Evolutionary conservation across 2,329 filamentous ascomycete genomes (phyloP).

Genomic region (Periconia sp.): DNA sequence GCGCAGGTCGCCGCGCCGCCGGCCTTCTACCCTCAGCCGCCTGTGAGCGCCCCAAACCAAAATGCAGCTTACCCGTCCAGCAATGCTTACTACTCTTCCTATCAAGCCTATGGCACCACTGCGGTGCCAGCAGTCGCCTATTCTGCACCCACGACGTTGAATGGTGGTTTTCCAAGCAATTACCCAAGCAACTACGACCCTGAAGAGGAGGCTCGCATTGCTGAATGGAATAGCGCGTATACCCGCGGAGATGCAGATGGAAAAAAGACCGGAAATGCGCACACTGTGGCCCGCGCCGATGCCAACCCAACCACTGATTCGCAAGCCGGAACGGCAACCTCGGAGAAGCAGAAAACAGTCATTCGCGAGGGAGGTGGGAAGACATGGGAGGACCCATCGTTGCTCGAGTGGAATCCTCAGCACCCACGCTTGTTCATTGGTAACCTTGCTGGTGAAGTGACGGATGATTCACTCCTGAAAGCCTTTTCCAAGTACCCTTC

Average conservation of each 20-base stretch:
- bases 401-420: constrained; percentile 93
- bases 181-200: constrained; percentile 58
- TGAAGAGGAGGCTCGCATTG: constrained; percentile 87
- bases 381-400: constrained; percentile 83
- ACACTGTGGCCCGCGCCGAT: constrained; percentile 38
- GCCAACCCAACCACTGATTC: constrained; percentile 44
- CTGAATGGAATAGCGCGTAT: constrained; percentile 93
- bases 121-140: constrained; percentile 22
- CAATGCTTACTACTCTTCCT: constrained; percentile 61
- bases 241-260: constrained; percentile 59
- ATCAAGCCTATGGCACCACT: constrained; percentile 63
- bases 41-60: constrained; percentile 46
- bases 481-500: constrained; percentile 88
- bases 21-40: constrained; percentile 40
- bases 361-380: constrained; percentile 86
- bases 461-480: constrained; percentile 92
- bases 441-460: constrained; percentile 95
- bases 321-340: constrained; percentile 51
- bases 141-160: constrained; percentile 21
- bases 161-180: constrained; percentile 38
- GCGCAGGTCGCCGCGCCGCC: constrained; percentile 42
- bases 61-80: constrained; percentile 43
- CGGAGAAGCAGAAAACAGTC: constrained; percentile 80
- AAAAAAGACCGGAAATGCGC: constrained; percentile 49
- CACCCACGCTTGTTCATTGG: constrained; percentile 96